These are phyloP conservation scores for Myriosclerotinia curreyana DNA, from an alignment of 2,329 filamentous ascomycete genomes.

Conservation along the genomic window DNA sequence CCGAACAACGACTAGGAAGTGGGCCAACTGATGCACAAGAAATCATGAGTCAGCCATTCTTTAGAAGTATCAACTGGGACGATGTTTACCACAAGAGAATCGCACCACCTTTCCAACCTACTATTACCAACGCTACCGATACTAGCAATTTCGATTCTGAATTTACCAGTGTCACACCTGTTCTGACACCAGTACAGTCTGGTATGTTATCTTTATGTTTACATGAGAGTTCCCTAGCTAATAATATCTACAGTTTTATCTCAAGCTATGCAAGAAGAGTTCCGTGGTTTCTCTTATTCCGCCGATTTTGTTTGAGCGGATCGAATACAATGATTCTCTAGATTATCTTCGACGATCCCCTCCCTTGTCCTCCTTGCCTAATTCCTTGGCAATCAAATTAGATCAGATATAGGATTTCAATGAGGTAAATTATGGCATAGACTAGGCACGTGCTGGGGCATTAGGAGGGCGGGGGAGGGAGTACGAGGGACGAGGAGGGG, in stretches of 20 bases:
- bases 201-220: constrained; percentile 59
- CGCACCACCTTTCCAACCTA: constrained; percentile 81
- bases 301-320: constrained; percentile 39
- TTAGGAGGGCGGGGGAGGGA: background rate
- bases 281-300: constrained; percentile 92
- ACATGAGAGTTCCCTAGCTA: background rate
- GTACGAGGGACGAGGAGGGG: background rate
- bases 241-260: constrained; percentile 67
- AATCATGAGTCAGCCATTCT: constrained; percentile 98
- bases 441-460: background rate
- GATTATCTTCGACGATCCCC: background rate
- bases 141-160: constrained; percentile 99
- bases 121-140: constrained; percentile 88
- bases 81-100: constrained; percentile 97
- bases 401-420: background rate
- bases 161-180: constrained; percentile 96
- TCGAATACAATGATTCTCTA: background rate
- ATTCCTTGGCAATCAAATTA: background rate
- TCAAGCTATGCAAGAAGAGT: constrained; percentile 99
- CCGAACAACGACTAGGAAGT: constrained; percentile 86
- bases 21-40: constrained; percentile 97
- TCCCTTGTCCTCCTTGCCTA: background rate
- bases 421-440: background rate
- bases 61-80: constrained; percentile 97
- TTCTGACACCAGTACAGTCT: constrained; percentile 94